A percentile compares a stretch with the other conserved stretches of the same genome.
Evolutionary conservation across 768 basidiomycete species (phyloP).

Genomic region (Xerocomellus dryophilus): DNA sequence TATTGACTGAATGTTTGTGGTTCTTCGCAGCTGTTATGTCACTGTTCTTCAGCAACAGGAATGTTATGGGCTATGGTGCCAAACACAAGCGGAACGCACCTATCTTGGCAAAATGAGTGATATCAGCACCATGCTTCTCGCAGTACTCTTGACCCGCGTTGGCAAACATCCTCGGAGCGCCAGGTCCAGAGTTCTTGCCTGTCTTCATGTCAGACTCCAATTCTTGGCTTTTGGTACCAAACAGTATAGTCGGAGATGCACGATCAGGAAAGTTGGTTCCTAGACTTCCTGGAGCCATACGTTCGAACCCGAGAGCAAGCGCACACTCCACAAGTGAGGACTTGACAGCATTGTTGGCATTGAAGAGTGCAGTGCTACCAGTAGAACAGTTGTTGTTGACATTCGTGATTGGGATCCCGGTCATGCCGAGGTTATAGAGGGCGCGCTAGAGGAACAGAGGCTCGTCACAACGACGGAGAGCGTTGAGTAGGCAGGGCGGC

Average conservation of each 20-base stretch:
- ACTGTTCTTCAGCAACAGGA: constrained; percentile 1
- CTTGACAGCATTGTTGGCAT: constrained; percentile 69
- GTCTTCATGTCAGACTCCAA: constrained; percentile 43
- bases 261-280: constrained; percentile 61
- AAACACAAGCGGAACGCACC: constrained; percentile 39
- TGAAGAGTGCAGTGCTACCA: constrained; percentile 73
- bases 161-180: constrained; percentile 70
- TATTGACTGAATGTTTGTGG: constrained; percentile 76
- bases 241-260: constrained; percentile 44
- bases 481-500: constrained; percentile 2
- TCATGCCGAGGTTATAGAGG: constrained; percentile 80
- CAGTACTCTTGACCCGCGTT: constrained; percentile 77
- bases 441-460: constrained; percentile 47
- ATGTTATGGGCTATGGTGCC: not conserved
- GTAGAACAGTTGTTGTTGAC: constrained; percentile 90
- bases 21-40: constrained; percentile 69
- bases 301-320: constrained; percentile 83
- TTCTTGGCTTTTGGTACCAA: constrained; percentile 43
- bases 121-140: constrained; percentile 63
- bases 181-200: constrained; percentile 66
- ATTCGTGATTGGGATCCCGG: constrained; percentile 79
- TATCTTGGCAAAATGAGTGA: constrained; percentile 72
- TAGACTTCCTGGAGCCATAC: constrained; percentile 74
- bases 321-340: constrained; percentile 69
- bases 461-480: not conserved